Evolutionary conservation across 805 yeast species (phyloP).

Genomic region (Starmerella cellae): DNA sequence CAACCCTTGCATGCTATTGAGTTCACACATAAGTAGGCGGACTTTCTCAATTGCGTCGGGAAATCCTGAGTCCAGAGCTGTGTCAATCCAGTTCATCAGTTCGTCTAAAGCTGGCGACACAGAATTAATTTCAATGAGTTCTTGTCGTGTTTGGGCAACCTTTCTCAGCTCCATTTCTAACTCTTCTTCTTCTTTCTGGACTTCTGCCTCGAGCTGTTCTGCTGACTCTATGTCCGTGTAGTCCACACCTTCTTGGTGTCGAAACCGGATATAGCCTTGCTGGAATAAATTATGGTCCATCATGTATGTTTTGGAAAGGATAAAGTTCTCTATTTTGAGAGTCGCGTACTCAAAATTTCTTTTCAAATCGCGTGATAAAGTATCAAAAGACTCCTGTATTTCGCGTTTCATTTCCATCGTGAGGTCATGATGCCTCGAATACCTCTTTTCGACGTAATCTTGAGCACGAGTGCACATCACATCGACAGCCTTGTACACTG

Average conservation of each 20-base stretch:
- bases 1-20: too few relatives aligned
- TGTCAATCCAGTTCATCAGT: conserved; percentile 5
- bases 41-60: not conserved
- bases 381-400: not conserved
- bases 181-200: conserved; percentile 1
- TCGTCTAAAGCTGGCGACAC: not conserved
- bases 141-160: conserved; percentile 1
- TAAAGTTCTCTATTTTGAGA: conserved; percentile 8
- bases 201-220: conserved; percentile 1
- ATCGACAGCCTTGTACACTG: conserved; percentile 1
- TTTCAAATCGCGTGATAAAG: not conserved
- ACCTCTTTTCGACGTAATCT: conserved; percentile 3
- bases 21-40: not conserved
- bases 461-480: conserved; percentile 5
- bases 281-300: conserved; percentile 11
- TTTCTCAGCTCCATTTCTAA: conserved; percentile 1
- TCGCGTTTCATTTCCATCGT: not conserved
- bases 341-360: not conserved
- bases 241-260: conserved; percentile 15
- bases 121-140: not conserved
- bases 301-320: conserved; percentile 4
- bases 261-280: conserved; percentile 14
- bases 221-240: conserved; percentile 9
- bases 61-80: not conserved
- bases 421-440: not conserved